Conservation (phyloP, 1,139 yeast species). For the Magnusiomyces ingens region DNA sequence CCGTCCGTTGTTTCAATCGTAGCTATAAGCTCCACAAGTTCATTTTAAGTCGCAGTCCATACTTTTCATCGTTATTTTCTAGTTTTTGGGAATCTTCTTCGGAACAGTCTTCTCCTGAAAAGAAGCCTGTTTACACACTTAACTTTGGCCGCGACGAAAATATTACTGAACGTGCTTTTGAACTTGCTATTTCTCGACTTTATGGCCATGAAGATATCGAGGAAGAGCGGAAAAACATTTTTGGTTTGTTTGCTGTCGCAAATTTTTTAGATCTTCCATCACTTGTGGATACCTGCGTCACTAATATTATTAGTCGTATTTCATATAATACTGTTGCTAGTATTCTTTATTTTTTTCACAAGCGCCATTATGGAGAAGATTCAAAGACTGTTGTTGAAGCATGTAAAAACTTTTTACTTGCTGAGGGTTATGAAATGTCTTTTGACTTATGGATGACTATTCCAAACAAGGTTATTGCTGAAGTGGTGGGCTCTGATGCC, state of each 20-base stretch:
- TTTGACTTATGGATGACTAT: conserved; percentile 41
- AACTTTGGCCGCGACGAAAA: conserved; percentile 38
- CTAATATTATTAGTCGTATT: conserved; percentile 33
- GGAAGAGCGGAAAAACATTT: conserved; percentile 33
- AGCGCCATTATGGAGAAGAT: conserved; percentile 41
- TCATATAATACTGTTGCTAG: conserved; percentile 34
- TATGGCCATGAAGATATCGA: conserved; percentile 38
- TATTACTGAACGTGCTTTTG: conserved; percentile 42
- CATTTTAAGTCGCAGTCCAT: conserved; percentile 42
- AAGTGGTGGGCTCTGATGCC: conserved; percentile 42
- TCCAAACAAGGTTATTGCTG: conserved; percentile 39
- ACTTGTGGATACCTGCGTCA: conserved; percentile 40
- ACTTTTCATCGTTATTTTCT: conserved; percentile 41
- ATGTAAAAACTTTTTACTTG: conserved; percentile 40
- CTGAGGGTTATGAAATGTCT: conserved; percentile 44
- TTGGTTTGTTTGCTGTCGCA: conserved; percentile 43
- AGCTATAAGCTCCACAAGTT: conserved; percentile 41
- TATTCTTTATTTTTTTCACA: conserved; percentile 38
- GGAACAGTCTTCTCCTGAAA: conserved; percentile 7
- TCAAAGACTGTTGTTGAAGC: conserved; percentile 41
- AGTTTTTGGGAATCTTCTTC: conserved; percentile 35
- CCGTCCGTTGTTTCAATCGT: conserved; percentile 40
- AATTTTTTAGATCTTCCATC: conserved; percentile 43
- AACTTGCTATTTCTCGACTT: conserved; percentile 39
- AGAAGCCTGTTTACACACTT: conserved; percentile 25